A percentile compares a stretch with the other conserved stretches of the same genome.
Evolutionary conservation across 2,329 filamentous ascomycete genomes (phyloP).

Genomic region (Cercospora sp.): DNA sequence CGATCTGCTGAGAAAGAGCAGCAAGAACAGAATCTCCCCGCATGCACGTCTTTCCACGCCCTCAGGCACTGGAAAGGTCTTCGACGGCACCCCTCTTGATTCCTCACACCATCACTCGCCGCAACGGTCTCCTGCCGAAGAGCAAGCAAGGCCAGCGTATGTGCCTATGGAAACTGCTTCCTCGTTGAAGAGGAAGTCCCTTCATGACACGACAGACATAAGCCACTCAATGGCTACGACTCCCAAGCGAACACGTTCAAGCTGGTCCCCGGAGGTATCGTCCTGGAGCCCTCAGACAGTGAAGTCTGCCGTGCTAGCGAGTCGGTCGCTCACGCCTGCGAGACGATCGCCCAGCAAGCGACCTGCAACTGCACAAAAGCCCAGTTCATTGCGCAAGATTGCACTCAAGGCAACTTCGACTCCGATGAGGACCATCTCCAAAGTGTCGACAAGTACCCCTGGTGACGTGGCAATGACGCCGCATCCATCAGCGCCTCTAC

Average conservation of each 20-base stretch:
- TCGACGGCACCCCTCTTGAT: background rate
- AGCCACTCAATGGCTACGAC: background rate
- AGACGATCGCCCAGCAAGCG: conserved; percentile 26
- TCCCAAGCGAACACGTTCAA: conserved; percentile 6
- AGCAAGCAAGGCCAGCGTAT: background rate
- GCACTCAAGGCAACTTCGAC: conserved; percentile 31
- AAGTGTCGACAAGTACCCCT: conserved; percentile 32
- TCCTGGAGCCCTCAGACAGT: conserved; percentile 18
- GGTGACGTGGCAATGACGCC: conserved; percentile 39
- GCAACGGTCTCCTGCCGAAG: background rate
- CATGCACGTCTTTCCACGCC: background rate
- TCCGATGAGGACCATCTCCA: conserved; percentile 37
- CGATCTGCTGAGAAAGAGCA: background rate
- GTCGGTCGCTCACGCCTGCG: conserved; percentile 33
- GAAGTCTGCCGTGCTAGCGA: conserved; percentile 30
- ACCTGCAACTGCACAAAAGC: conserved; percentile 34
- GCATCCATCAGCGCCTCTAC: conserved; percentile 38
- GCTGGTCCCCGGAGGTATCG: conserved; percentile 25
- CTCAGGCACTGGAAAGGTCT: background rate
- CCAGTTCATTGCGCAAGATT: conserved; percentile 33
- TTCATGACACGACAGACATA: background rate
- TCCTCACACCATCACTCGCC: background rate
- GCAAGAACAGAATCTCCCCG: background rate
- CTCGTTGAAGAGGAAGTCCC: conserved; percentile 4
- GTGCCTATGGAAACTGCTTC: background rate